A percentile compares a stretch with the other conserved stretches of the same genome.
These are phyloP conservation scores for Bryum argenteum DNA, from an alignment of 225 moss, liverwort and hornwort genomes.

Conservation along the genomic window DNA sequence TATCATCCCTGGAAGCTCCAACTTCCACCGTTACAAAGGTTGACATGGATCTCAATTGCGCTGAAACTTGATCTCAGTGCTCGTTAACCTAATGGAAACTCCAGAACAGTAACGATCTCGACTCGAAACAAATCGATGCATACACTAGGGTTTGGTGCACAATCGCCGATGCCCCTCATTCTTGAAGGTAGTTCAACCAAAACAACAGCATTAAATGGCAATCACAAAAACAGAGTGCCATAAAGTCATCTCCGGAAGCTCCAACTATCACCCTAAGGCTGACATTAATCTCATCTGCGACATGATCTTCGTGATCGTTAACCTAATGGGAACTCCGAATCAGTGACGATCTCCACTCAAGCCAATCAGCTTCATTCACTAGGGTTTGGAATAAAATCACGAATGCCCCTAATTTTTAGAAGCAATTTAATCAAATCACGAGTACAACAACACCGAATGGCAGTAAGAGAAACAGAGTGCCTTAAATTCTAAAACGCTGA, in stretches of 20 bases:
- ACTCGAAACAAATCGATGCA: neutral
- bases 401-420: neutral
- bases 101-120: neutral
- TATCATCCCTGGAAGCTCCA: neutral
- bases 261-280: neutral
- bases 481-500: neutral
- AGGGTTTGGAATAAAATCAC: conserved; percentile 24
- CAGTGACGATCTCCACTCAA: neutral
- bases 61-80: neutral
- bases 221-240: neutral
- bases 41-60: neutral
- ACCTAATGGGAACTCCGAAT: neutral
- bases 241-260: neutral
- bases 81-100: neutral
- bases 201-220: neutral
- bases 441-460: conserved; percentile 5
- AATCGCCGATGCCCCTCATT: neutral
- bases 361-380: neutral
- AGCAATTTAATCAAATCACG: neutral
- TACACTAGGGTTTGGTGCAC: conserved; percentile 23
- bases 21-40: neutral
- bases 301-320: neutral
- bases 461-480: neutral
- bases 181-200: neutral
- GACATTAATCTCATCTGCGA: neutral